Evolutionary conservation across 176 grass and related monocot genomes (phyloP).

Genomic region (Calamus simplicifolius): DNA sequence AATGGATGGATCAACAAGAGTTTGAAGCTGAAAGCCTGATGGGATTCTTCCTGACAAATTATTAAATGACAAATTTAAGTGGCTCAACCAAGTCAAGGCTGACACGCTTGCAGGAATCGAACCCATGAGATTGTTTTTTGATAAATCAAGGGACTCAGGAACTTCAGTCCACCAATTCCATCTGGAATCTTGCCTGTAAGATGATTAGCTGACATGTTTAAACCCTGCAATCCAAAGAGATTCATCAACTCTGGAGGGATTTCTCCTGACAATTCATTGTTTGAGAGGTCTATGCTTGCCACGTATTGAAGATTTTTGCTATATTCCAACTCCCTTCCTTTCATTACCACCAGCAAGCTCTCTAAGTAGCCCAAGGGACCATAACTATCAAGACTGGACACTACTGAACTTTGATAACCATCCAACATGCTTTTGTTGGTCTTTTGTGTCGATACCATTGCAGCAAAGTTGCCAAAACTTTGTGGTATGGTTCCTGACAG

Average conservation of each 20-base stretch:
- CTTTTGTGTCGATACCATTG: not conserved
- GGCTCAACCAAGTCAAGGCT: not conserved
- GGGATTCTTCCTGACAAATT: slow-evolving; percentile 38
- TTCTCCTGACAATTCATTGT: slow-evolving; percentile 14
- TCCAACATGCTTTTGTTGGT: no score
- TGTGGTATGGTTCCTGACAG: slow-evolving; percentile 15
- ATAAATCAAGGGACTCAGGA: slow-evolving; percentile 37
- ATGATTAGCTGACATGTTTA: slow-evolving; percentile 38
- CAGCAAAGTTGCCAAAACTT: slow-evolving; percentile 12
- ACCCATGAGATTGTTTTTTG: slow-evolving; percentile 29
- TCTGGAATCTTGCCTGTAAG: slow-evolving; percentile 30
- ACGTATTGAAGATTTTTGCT: not conserved
- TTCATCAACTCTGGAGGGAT: slow-evolving; percentile 19
- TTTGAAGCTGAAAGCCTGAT: slow-evolving; percentile 25
- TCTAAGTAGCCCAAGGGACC: no score
- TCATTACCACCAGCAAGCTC: slow-evolving; percentile 5
- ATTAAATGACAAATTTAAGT: slow-evolving; percentile 37
- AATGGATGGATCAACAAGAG: slow-evolving; percentile 14
- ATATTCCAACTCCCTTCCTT: slow-evolving; percentile 21
- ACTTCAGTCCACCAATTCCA: slow-evolving; percentile 11
- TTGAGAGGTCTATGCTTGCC: slow-evolving; percentile 22
- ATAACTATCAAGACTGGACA: no score
- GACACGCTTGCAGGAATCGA: slow-evolving; percentile 32
- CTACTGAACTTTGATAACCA: no score
- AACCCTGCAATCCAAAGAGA: slow-evolving; percentile 16